phyloP scores from a whole-genome alignment of 2,329 filamentous ascomycete genomes.

The Teratosphaeria pseudoeucalypti region DNA sequence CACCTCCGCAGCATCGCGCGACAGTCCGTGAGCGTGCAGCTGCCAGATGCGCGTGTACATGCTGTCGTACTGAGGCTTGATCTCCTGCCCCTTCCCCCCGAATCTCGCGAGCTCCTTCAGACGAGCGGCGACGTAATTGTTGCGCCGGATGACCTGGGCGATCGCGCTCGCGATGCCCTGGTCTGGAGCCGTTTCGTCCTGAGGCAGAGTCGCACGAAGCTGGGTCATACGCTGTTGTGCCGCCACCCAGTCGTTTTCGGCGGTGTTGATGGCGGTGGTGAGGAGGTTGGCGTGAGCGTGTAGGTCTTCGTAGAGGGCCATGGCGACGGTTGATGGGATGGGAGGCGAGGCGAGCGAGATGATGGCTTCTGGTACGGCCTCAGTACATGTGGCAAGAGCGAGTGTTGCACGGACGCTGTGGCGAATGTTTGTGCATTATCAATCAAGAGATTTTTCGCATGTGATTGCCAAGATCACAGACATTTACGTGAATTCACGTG shows the following conservation, averaged over 20 bases:
- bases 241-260: background rate
- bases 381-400: background rate
- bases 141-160: background rate
- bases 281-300: background rate
- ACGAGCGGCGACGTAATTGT: background rate
- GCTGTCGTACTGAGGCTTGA: background rate
- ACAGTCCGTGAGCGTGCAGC: background rate
- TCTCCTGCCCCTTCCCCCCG: background rate
- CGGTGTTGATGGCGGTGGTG: background rate
- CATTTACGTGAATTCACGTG: background rate
- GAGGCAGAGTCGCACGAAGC: background rate
- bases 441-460: background rate
- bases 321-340: background rate
- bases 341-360: background rate
- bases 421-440: background rate
- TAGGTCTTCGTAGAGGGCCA: background rate
- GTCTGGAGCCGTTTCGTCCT: background rate
- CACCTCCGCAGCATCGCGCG: background rate
- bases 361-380: background rate
- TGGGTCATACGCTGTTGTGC: background rate
- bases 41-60: background rate
- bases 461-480: background rate
- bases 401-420: background rate
- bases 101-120: background rate
- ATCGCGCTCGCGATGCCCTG: background rate